Percentiles rank a stretch among this genome's conserved stretches.
These are phyloP conservation scores for Diaporthe sp. DNA, from an alignment of 2,329 filamentous ascomycete species.

Conservation along the genomic window DNA sequence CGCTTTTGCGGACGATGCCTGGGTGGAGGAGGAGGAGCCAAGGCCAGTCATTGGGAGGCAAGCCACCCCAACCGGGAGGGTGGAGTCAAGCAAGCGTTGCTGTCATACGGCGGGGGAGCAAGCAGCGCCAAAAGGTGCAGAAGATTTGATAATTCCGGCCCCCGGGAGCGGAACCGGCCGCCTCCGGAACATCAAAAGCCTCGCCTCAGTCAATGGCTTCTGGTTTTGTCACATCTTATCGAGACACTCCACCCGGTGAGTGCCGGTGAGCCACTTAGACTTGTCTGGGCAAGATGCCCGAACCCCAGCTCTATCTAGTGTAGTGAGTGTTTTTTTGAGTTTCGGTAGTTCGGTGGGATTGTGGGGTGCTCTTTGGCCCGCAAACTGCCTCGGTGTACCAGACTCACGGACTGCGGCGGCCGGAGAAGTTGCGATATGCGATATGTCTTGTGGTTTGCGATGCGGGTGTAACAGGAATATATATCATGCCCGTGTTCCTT, in stretches of 20 bases:
- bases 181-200: constrained; percentile 30
- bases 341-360: background rate
- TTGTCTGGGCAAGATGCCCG: background rate
- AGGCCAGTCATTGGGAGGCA: background rate
- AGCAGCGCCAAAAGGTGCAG: background rate
- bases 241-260: constrained; percentile 27
- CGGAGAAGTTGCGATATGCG: background rate
- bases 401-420: background rate
- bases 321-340: background rate
- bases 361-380: background rate
- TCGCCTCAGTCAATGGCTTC: constrained; percentile 28
- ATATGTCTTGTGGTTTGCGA: background rate
- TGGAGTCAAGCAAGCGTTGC: background rate
- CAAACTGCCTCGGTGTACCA: background rate
- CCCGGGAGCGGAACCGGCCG: constrained; percentile 29
- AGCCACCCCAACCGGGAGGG: background rate
- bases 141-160: background rate
- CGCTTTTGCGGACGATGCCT: background rate
- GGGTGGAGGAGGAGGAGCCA: background rate
- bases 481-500: constrained; percentile 1
- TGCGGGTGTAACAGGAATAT: constrained; percentile 21
- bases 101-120: background rate
- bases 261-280: constrained; percentile 15
- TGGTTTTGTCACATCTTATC: constrained; percentile 22
- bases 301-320: background rate